Conservation (phyloP, 768 basidiomycete species). For the Lactarius trivialis region DNA sequence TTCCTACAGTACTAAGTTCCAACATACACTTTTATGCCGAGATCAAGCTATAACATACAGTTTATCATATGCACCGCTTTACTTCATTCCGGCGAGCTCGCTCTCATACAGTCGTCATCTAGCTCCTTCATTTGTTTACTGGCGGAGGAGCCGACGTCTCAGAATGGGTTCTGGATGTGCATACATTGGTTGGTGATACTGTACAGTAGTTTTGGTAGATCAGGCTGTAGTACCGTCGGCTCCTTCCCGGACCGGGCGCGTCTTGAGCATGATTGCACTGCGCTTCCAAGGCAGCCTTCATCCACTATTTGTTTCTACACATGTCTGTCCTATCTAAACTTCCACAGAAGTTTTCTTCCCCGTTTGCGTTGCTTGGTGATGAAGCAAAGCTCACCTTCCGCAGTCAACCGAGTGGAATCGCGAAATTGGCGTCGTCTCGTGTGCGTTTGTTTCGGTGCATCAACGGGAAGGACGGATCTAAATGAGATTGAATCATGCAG, state of each 20-base stretch:
- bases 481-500: slow-evolving; percentile 33
- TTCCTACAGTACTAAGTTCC: too few relatives aligned
- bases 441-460: slow-evolving; percentile 40
- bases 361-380: slow-evolving; percentile 75
- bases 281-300: not conserved
- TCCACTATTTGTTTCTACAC: not conserved
- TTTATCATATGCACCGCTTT: too few relatives aligned
- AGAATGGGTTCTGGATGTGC: not conserved
- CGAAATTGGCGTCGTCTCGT: slow-evolving; percentile 63
- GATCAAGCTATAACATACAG: too few relatives aligned
- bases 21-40: too few relatives aligned
- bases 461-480: slow-evolving; percentile 1
- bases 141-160: too few relatives aligned
- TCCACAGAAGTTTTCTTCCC: slow-evolving; percentile 65
- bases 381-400: slow-evolving; percentile 88
- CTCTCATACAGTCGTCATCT: too few relatives aligned
- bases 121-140: not conserved
- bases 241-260: not conserved
- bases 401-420: slow-evolving; percentile 72
- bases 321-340: slow-evolving; percentile 58
- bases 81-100: too few relatives aligned
- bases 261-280: not conserved
- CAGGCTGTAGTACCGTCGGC: not conserved
- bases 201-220: not conserved
- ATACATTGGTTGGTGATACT: too few relatives aligned